Conservation (phyloP, 768 basidiomycete species). For the Pulveroboletus sp. region DNA sequence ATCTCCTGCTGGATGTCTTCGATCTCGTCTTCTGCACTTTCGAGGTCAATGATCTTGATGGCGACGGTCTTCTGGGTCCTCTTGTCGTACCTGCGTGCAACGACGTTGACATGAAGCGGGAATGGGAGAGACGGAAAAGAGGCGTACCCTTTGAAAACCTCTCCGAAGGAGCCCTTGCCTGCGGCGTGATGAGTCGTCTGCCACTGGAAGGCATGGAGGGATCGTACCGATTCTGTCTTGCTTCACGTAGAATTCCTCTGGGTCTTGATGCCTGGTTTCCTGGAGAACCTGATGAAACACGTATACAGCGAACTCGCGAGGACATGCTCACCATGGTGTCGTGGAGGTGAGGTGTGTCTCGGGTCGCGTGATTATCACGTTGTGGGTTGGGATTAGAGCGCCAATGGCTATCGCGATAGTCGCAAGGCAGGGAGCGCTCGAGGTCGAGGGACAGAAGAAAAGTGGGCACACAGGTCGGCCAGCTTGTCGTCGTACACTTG, state of each 20-base stretch:
- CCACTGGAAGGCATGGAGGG: slow-evolving; percentile 6
- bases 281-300: slow-evolving; percentile 27
- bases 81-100: slow-evolving; percentile 75
- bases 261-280: slow-evolving; percentile 79
- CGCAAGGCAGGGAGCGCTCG: not conserved
- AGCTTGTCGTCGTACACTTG: slow-evolving; percentile 12
- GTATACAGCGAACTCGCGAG: not conserved
- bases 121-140: slow-evolving; percentile 6
- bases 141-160: slow-evolving; percentile 95
- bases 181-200: slow-evolving; percentile 16
- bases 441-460: slow-evolving; percentile 10
- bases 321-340: slow-evolving; percentile 21
- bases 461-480: not conserved
- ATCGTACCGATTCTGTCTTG: slow-evolving; percentile 92
- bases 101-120: slow-evolving; percentile 4
- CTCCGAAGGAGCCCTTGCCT: slow-evolving; percentile 99
- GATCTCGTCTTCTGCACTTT: slow-evolving; percentile 99
- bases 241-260: slow-evolving; percentile 95
- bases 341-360: not conserved
- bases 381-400: not conserved
- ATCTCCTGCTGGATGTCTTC: slow-evolving; percentile 99
- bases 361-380: slow-evolving; percentile 15
- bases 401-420: slow-evolving; percentile 6
- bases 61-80: slow-evolving; percentile 95
- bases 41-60: slow-evolving; percentile 99